Evolutionary conservation across 139 green algal species (phyloP).

Genomic region (Volvox africanus): DNA sequence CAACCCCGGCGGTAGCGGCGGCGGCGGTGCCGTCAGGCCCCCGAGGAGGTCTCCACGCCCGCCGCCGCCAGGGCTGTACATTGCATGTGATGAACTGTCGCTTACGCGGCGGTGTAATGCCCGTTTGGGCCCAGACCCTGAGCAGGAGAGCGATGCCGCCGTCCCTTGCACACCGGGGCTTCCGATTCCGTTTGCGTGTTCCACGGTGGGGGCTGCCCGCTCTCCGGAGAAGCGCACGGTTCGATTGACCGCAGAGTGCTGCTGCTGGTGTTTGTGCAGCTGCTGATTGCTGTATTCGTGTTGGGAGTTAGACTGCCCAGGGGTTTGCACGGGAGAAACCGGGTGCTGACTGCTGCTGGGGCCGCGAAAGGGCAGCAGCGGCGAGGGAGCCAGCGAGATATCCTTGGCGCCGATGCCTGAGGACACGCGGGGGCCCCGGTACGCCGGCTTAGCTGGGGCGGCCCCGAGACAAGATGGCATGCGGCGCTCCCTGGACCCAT

Average conservation of each 20-base stretch:
- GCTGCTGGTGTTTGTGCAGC: background rate
- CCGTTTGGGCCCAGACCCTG: no score
- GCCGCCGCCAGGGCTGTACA: background rate
- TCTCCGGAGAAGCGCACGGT: conserved; percentile 4
- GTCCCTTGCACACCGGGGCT: background rate
- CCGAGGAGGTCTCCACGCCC: background rate
- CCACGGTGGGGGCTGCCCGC: background rate
- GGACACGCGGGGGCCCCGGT: background rate
- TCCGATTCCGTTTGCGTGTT: background rate
- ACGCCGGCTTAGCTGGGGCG: background rate
- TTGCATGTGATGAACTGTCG: background rate
- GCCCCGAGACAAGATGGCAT: background rate
- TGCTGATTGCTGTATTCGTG: background rate
- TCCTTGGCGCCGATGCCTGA: background rate
- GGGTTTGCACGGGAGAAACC: background rate
- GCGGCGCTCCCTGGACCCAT: background rate
- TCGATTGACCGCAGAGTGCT: background rate
- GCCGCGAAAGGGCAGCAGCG: background rate
- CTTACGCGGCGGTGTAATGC: background rate
- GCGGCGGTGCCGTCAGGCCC: background rate
- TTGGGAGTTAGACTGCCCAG: background rate
- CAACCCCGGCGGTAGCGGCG: background rate
- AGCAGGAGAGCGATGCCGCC: background rate
- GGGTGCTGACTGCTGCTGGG: background rate
- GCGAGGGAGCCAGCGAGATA: background rate